phyloP scores from a whole-genome alignment of 176 grass and related monocot genomes.

The Bothriochloa decipiens region DNA sequence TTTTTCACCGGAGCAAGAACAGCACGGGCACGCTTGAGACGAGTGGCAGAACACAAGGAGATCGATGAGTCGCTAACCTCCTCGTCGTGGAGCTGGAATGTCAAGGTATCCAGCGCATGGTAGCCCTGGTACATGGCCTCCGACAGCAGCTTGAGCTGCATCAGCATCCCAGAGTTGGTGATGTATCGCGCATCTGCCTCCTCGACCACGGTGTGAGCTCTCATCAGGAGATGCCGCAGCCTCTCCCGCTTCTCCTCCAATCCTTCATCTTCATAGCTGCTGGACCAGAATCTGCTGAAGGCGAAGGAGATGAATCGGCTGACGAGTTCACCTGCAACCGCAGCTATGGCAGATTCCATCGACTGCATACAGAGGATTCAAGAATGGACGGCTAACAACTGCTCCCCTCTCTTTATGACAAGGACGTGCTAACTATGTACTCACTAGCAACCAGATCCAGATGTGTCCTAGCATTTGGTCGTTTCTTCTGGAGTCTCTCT shows the following conservation, averaged over 20 bases:
- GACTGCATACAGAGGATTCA: too few relatives aligned
- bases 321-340: slow-evolving; percentile 4
- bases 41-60: not conserved
- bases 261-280: not conserved
- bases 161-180: slow-evolving; percentile 14
- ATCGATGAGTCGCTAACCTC: slow-evolving; percentile 19
- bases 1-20: not conserved
- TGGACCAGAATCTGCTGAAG: not conserved
- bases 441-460: too few relatives aligned
- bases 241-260: not conserved
- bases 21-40: slow-evolving; percentile 13
- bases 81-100: not conserved
- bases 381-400: not conserved
- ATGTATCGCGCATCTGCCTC: slow-evolving; percentile 25
- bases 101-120: slow-evolving; percentile 14
- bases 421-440: too few relatives aligned
- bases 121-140: slow-evolving; percentile 32
- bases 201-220: not conserved
- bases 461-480: too few relatives aligned
- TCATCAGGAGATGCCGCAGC: slow-evolving; percentile 1
- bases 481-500: too few relatives aligned
- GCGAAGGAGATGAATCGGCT: slow-evolving; percentile 19
- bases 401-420: too few relatives aligned
- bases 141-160: slow-evolving; percentile 4
- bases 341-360: slow-evolving; percentile 11